Conservation (phyloP, 495 filamentous ascomycete genomes). For the Bryoglossum gracile region DNA sequence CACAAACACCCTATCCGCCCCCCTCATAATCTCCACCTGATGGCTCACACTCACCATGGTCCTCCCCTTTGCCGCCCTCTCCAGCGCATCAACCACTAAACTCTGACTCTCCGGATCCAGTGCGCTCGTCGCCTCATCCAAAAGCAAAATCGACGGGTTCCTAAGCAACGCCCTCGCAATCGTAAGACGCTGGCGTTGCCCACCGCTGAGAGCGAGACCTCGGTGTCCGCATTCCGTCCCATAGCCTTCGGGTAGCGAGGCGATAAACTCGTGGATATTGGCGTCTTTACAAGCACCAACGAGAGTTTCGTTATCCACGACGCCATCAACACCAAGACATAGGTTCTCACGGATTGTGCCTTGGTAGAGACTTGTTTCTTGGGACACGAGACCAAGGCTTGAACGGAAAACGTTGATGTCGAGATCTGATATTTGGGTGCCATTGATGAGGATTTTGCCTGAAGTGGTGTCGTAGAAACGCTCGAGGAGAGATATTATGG, state of each 20-base stretch:
- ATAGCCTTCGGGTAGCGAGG: conserved; percentile 50
- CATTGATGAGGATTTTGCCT: conserved; percentile 42
- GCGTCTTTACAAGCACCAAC: conserved; percentile 20
- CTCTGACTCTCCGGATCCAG: conserved; percentile 48
- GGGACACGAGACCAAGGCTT: conserved; percentile 36
- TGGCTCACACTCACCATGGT: conserved; percentile 59
- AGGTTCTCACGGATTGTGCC: conserved; percentile 42
- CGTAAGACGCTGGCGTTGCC: conserved; percentile 60
- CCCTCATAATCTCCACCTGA: conserved; percentile 21
- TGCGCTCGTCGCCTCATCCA: conserved; percentile 65
- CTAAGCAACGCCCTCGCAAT: conserved; percentile 69
- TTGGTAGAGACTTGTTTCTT: conserved; percentile 41
- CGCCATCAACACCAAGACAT: conserved; percentile 26
- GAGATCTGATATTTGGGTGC: conserved; percentile 32
- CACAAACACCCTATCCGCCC: conserved; percentile 49
- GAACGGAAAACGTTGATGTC: neutral
- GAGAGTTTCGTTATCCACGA: conserved; percentile 13
- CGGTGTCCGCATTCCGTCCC: conserved; percentile 48
- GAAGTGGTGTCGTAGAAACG: conserved; percentile 38
- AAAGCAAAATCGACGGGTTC: conserved; percentile 67
- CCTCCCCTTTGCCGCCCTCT: conserved; percentile 58
- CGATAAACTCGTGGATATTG: conserved; percentile 51
- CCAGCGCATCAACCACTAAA: conserved; percentile 63
- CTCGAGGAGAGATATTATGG: conserved; percentile 39
- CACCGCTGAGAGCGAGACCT: conserved; percentile 44